These are phyloP conservation scores for Oemleria cerasiformis DNA, from an alignment of 306 rosid species.

Conservation along the genomic window DNA sequence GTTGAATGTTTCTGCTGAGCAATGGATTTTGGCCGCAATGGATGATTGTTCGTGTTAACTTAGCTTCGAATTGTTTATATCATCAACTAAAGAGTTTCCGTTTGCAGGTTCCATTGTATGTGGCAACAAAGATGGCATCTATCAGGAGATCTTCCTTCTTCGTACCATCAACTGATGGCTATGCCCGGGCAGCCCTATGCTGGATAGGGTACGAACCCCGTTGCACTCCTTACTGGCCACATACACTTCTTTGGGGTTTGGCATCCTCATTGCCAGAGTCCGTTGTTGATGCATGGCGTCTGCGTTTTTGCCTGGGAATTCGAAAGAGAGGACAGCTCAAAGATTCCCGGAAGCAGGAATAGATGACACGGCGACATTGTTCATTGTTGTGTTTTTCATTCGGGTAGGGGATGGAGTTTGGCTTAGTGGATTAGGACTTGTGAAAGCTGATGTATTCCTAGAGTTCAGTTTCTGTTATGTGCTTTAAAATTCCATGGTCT, in stretches of 20 bases:
- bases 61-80: constrained; percentile 18
- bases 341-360: constrained; percentile 64
- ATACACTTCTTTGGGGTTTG: constrained; percentile 76
- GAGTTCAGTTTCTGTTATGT: not conserved
- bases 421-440: constrained; percentile 13
- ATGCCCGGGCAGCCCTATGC: constrained; percentile 70
- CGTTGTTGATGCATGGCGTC: constrained; percentile 71
- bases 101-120: constrained; percentile 82
- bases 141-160: constrained; percentile 82
- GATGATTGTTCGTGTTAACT: not conserved
- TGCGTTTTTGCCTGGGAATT: constrained; percentile 56
- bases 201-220: constrained; percentile 91
- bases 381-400: not conserved
- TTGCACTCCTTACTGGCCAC: constrained; percentile 97
- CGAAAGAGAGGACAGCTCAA: constrained; percentile 84
- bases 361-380: not conserved
- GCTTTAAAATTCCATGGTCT: not conserved
- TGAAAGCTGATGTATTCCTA: constrained; percentile 9
- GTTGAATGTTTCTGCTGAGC: not conserved
- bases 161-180: constrained; percentile 80
- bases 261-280: constrained; percentile 58
- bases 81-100: constrained; percentile 11
- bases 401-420: constrained; percentile 10
- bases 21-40: not conserved
- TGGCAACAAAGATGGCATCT: constrained; percentile 99